phyloP scores from a whole-genome alignment of 768 basidiomycete species.

The Dictyophora rubrovolvata region DNA sequence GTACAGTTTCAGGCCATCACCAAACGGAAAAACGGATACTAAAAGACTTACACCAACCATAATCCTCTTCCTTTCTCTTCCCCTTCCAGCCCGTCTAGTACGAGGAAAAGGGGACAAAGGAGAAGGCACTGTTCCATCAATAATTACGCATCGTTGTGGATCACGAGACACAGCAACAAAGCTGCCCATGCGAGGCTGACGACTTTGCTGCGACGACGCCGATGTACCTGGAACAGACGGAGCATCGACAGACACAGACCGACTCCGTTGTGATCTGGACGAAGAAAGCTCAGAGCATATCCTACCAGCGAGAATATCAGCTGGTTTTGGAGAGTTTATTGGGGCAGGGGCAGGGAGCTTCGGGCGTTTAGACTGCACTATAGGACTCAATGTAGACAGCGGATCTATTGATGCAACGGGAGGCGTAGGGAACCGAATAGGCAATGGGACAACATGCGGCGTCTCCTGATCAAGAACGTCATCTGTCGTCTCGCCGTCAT shows the following conservation, averaged over 20 bases:
- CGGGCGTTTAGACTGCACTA: slow-evolving; percentile 20
- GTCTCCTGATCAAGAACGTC: slow-evolving; percentile 80
- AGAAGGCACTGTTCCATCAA: slow-evolving; percentile 5
- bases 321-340: slow-evolving; percentile 42
- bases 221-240: background rate
- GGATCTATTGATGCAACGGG: slow-evolving; percentile 53
- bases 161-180: background rate
- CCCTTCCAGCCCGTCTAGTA: background rate
- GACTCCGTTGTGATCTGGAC: background rate
- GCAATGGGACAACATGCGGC: slow-evolving; percentile 49
- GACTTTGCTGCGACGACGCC: background rate
- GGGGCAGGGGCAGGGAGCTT: slow-evolving; percentile 20
- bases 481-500: slow-evolving; percentile 69
- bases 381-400: slow-evolving; percentile 60
- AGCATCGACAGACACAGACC: background rate
- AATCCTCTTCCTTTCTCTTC: slow-evolving; percentile 6
- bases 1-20: background rate
- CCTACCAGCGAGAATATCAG: slow-evolving; percentile 58
- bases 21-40: background rate
- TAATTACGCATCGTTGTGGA: background rate
- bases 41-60: slow-evolving; percentile 7
- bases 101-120: slow-evolving; percentile 8
- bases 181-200: slow-evolving; percentile 6
- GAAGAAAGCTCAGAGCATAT: slow-evolving; percentile 33
- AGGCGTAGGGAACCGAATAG: slow-evolving; percentile 50